Conservation (phyloP, 176 grass and related monocot species). For the Tillandsia fasciculata region DNA sequence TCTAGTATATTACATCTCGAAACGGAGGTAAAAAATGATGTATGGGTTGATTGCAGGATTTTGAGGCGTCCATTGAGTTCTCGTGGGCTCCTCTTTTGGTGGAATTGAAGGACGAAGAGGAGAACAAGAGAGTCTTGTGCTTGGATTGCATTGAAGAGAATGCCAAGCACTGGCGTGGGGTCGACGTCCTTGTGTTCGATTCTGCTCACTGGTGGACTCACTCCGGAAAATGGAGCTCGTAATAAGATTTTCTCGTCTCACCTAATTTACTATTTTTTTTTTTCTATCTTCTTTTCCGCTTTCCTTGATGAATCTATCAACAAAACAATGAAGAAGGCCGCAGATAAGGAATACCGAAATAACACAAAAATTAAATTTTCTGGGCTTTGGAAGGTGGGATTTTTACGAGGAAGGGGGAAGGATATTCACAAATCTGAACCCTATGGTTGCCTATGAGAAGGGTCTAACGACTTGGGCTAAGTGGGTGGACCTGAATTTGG, state of each 20-base stretch:
- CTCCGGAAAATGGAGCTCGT: constrained; percentile 38
- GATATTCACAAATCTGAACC: constrained; percentile 31
- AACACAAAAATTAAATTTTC: neutral
- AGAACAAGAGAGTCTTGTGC: constrained; percentile 21
- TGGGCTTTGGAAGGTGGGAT: constrained; percentile 25
- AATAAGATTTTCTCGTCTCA: constrained; percentile 3
- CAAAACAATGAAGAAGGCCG: too few relatives aligned
- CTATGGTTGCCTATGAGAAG: constrained; percentile 40
- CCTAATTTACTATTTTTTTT: neutral
- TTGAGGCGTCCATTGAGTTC: constrained; percentile 37
- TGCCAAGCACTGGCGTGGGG: constrained; percentile 32
- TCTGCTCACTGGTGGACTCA: constrained; percentile 56
- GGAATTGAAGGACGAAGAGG: constrained; percentile 30
- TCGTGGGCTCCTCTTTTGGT: constrained; percentile 37
- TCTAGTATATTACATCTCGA: neutral
- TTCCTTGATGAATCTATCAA: too few relatives aligned
- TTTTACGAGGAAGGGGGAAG: constrained; percentile 26
- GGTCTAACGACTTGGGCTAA: constrained; percentile 39
- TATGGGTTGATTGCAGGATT: constrained; percentile 19
- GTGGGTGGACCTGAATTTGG: constrained; percentile 37
- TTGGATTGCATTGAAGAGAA: constrained; percentile 42
- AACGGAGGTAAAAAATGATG: neutral
- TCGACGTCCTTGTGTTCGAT: constrained; percentile 43
- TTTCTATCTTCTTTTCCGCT: neutral
- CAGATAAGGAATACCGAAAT: neutral